A percentile compares a stretch with the other conserved stretches of the same genome.
These are phyloP conservation scores for Teunomyces cretensis DNA, from an alignment of 805 yeast genomes.

Conservation along the genomic window DNA sequence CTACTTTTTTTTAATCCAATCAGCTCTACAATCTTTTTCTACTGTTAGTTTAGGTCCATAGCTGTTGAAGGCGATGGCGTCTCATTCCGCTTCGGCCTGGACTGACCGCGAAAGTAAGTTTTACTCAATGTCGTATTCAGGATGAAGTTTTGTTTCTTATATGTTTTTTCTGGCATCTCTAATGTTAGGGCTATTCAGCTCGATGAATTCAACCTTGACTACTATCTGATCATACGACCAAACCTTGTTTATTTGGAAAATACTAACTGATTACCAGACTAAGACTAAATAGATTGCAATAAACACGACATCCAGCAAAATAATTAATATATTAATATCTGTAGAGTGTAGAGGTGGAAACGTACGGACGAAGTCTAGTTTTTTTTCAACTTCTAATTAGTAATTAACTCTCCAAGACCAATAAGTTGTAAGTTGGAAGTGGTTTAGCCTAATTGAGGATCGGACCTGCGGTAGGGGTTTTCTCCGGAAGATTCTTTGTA, in stretches of 20 bases:
- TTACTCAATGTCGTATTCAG: slow-evolving; percentile 13
- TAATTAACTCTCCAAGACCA: no score
- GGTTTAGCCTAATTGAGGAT: no score
- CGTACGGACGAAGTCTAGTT: no score
- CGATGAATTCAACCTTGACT: slow-evolving; percentile 81
- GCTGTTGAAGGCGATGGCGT: neutral
- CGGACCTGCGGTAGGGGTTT: no score
- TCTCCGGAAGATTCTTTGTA: no score
- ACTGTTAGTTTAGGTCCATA: slow-evolving; percentile 1
- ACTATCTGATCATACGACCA: slow-evolving; percentile 49
- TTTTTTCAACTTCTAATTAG: no score
- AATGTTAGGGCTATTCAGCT: slow-evolving; percentile 77
- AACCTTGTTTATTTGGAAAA: neutral
- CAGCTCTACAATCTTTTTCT: neutral
- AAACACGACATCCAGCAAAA: neutral
- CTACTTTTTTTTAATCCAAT: neutral
- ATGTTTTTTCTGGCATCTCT: slow-evolving; percentile 91
- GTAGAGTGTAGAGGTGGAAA: no score
- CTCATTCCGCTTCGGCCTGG: neutral
- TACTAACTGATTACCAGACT: slow-evolving; percentile 2
- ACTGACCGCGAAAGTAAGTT: slow-evolving; percentile 1
- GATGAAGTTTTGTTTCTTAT: slow-evolving; percentile 37
- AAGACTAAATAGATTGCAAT: slow-evolving; percentile 1
- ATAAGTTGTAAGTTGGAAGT: no score
- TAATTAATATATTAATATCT: neutral